Evolutionary conservation across 139 green algal species (phyloP).

Genomic region (Desmodesmus armatus): DNA sequence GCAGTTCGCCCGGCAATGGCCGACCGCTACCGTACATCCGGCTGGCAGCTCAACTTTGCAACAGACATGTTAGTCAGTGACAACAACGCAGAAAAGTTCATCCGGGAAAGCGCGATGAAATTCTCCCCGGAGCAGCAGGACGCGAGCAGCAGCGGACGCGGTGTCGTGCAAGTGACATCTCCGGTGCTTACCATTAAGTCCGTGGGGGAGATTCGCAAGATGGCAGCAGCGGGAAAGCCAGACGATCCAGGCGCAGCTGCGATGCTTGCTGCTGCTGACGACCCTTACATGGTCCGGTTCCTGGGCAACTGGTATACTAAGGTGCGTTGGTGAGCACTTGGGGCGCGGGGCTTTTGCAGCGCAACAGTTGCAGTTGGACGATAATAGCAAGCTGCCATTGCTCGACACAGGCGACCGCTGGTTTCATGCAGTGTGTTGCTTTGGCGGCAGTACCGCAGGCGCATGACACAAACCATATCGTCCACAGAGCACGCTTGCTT

Average conservation of each 20-base stretch:
- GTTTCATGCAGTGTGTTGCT: too few relatives aligned
- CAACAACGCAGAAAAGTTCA: constrained; percentile 37
- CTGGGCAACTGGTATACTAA: constrained; percentile 47
- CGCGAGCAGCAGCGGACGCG: not conserved
- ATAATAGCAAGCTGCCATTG: too few relatives aligned
- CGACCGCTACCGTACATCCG: constrained; percentile 4
- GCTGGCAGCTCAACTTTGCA: not conserved
- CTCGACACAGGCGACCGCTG: too few relatives aligned
- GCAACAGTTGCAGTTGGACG: too few relatives aligned
- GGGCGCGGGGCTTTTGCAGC: too few relatives aligned
- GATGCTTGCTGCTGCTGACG: not conserved
- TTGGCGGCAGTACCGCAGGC: too few relatives aligned
- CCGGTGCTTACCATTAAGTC: constrained; percentile 3
- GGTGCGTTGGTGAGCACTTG: too few relatives aligned
- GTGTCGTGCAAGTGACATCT: not conserved
- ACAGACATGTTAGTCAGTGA: not conserved
- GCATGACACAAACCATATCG: too few relatives aligned
- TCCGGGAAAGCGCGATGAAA: constrained; percentile 24
- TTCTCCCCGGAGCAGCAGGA: not conserved
- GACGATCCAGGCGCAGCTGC: not conserved
- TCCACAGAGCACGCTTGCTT: too few relatives aligned
- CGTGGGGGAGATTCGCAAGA: not conserved
- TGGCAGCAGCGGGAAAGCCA: not conserved
- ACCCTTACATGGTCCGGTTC: constrained; percentile 33
- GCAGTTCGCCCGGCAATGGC: not conserved